Conservation (phyloP, 2,329 filamentous ascomycete genomes). For the Diaporthe sp. region DNA sequence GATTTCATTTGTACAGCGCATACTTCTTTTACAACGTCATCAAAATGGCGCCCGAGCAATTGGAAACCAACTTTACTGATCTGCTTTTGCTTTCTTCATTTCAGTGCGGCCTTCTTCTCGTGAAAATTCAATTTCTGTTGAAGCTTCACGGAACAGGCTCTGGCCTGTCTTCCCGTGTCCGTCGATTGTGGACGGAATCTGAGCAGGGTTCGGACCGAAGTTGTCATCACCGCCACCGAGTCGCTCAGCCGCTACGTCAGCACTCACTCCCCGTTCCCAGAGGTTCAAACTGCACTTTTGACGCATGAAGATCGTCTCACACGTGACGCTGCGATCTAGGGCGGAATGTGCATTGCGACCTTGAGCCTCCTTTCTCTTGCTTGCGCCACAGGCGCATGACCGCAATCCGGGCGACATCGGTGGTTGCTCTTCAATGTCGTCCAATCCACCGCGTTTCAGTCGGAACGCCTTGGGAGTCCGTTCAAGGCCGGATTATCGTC, state of each 20-base stretch:
- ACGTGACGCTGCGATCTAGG: neutral
- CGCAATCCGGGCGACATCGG: neutral
- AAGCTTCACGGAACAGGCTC: neutral
- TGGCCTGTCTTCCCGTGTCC: neutral
- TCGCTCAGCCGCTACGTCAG: neutral
- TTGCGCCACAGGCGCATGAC: constrained; percentile 1
- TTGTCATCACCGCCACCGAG: neutral
- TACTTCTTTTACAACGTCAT: neutral
- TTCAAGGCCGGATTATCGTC: neutral
- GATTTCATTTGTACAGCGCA: constrained; percentile 12
- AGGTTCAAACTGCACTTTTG: constrained; percentile 14
- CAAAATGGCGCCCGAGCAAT: neutral
- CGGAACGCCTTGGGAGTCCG: neutral
- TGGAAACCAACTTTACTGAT: neutral
- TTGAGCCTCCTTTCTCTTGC: neutral
- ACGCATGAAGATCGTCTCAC: neutral
- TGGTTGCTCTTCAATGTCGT: neutral
- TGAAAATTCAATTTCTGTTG: neutral
- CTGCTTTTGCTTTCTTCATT: too few relatives aligned
- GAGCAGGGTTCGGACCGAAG: neutral
- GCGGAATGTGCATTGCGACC: neutral
- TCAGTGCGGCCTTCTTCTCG: neutral
- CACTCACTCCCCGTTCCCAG: neutral
- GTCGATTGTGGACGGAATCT: neutral
- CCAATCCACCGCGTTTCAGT: neutral